Conservation (phyloP, 257 asterid species). For the Capsicum pubescens region DNA sequence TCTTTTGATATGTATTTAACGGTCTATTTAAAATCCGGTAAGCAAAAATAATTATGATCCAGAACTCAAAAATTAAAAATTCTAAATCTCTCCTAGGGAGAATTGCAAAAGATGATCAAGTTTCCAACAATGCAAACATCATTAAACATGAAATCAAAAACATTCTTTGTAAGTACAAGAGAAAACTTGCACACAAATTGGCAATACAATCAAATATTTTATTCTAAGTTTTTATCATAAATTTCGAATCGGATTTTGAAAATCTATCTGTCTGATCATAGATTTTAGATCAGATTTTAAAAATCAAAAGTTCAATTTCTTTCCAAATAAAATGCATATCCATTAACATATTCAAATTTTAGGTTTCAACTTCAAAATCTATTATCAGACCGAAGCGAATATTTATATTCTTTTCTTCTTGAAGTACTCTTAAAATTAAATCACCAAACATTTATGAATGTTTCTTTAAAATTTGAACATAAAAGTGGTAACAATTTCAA, state of each 20-base stretch:
- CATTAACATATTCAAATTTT: too few species aligned
- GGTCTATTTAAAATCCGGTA: not conserved
- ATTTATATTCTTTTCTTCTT: not conserved
- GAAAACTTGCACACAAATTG: not conserved
- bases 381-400: not conserved
- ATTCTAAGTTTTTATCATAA: not conserved
- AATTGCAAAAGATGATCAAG: not conserved
- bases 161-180: not conserved
- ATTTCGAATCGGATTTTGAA: not conserved
- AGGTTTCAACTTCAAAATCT: too few species aligned
- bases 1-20: not conserved
- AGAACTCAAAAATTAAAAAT: not conserved
- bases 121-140: not conserved
- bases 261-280: not conserved
- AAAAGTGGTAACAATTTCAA: slow-evolving; percentile 24
- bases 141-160: not conserved
- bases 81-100: not conserved
- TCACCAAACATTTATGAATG: not conserved
- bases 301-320: not conserved
- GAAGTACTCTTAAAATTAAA: not conserved
- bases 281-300: not conserved
- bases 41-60: not conserved
- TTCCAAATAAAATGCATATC: too few species aligned
- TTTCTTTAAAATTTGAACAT: not conserved
- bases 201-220: not conserved